Evolutionary conservation across 2,329 filamentous ascomycete genomes (phyloP), one percentile per base, ranked within the genome.

Genomic region (Fusarium nurragi): DNA sequence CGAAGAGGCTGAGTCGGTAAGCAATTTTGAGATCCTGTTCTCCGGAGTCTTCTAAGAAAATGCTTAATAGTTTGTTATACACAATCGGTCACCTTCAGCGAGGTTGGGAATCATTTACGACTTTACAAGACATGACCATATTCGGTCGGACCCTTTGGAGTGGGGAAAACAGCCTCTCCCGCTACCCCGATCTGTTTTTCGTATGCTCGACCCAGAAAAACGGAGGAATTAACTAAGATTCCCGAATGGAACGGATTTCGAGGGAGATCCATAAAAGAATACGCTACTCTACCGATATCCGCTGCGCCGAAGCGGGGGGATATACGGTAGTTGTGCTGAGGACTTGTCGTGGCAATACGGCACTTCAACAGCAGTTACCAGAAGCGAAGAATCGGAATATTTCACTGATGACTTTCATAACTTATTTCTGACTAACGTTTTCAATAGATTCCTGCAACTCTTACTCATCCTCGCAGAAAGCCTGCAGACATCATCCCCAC

Each of bases 151-250:
- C 23, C 26, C 32, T n/a, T 56, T 28, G 39, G 10, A 54, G 54
- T 22, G 57, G 54, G 47, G 57, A 41, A 60, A 16, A 38, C 19
- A 22, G 34, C 28, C 38, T 30, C 23, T 41, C 18, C 23, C 22
- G 28, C 14, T 55, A 55, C 45, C 37, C 39, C 30, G 18, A 41
- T 19, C 13, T 19, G 4, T 21, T 61, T 45, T 21, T 52, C 40
- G 34, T 36, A 40, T 13, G 11, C 22, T 44, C 6, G 32, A 55
- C 18, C 32, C 19, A 37, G 38, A 16, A 34, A 55, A 49, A 32
- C 58, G 58, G 58, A 62, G 57, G 38, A 37, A 62, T 61, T 61
- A 48, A 55, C 19, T 62, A 61, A 61, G 11, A 62, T 23, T 11
- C 22, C 58, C 58, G 58, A 60, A 22, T 14, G 32, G 40, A 34